Evolutionary conservation across 208 protist species (phyloP), one percentile per base, ranked within the genome.

Genomic region (Crithidia bombi): DNA sequence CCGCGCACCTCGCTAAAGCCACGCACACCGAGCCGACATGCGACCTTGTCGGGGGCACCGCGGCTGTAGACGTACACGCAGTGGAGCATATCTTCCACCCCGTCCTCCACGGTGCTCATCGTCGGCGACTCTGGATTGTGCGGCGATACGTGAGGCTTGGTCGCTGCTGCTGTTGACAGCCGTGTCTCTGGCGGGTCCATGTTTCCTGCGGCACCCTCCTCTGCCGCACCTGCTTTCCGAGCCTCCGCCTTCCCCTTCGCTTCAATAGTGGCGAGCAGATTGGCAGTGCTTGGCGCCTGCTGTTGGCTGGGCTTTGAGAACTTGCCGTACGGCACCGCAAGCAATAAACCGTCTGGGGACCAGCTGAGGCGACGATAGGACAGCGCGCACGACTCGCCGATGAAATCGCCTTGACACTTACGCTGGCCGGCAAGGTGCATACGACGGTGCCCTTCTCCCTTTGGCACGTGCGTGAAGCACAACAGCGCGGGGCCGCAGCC

Each of bases 301-400:
- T 25, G 23, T 14, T 51, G 51, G 7, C 30, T 59, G 21, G 56
- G 25, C 23, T 62, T 72, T n/a, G 70, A 14, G 11, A 84, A 50
- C 61, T 92, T 94, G 4, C 89, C 91, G 49, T 87, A 94, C 1
- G 91, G 91, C 7, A 91, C 85, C 2, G 91, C 91, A 19, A 96
- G 78, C 30, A 94, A 55, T 12, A 78, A 52, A 12, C 89, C 89
- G 65, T 96, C 91, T 7, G 91, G 91, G 1, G 89, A 94, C 87
- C 86, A 96, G 33, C 73, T 54, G 39, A 91, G 65, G 10, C 91
- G 91, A 30, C 91, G 86, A 64, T 89, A 93, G 23, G 83, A 87
- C 52, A 91, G 72, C 15, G 85, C 79, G 71, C 85, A 92, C 12
- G 79, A 86, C 58, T 94, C 89, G 6, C 89, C 89, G 39, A 94